Evolutionary conservation across 306 rosid genomes (phyloP), one percentile per base, ranked within the genome.

Genomic region (Begonia masoniana): DNA sequence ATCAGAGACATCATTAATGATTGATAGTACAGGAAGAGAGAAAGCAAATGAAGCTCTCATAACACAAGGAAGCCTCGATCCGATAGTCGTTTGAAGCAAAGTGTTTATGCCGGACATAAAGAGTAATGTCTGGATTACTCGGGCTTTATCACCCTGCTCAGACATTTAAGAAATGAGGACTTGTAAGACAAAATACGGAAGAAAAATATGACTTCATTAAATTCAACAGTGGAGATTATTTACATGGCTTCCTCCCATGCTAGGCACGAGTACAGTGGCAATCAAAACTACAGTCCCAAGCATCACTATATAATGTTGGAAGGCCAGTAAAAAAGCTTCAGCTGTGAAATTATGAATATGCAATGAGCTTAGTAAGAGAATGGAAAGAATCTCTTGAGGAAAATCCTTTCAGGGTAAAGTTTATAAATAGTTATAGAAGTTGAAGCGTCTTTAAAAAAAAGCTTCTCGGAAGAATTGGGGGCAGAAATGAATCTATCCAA

Each of bases 231-330:
- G 26, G 26, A 49, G 61, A 56, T 21, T n/a, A 68, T 88, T 86
- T 81, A 86, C 99, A 58, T 71, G 74, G 68, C 12, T 57, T 41
- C 99, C 99, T 17, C 99, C 99, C 96, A 92, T 92, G 54, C 14
- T 46, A 66, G 93, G 93, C 49, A 92, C 99, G n/a, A 92, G 78
- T 11, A 10, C 6, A 23, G 64, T 79, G 24, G 93, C 78, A 58
- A 92, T 74, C 73, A 92, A 47, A 68, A 92, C 99, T 2, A 82
- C 79, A 15, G 95, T 73, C 47, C 96, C 99, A 50, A 92, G 99
- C 96, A 86, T 84, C 68, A 92, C 99, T 59, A 92, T 74, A 72
- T 92, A 83, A 67, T 92, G 99, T 71, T 92, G 99, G 66, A 92
- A 92, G 23, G 74, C 99, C 70, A 92, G 74, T 41, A 79, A 45